Conservation (phyloP, 352 stramenopile genomes). For the Phytophthora gonapodyides region DNA sequence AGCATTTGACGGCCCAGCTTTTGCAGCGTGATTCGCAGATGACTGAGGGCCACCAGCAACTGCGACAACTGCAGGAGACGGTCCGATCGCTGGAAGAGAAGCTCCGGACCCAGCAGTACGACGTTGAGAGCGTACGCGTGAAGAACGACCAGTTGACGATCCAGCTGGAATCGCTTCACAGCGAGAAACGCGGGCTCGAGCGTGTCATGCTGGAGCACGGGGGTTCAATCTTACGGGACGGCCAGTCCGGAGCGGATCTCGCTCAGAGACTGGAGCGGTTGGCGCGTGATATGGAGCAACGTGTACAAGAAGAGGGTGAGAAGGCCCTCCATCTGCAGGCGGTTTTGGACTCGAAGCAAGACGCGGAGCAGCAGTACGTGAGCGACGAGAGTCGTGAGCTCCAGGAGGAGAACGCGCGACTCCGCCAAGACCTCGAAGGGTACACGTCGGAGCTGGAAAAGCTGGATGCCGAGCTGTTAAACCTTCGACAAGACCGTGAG, state of each 20-base stretch:
- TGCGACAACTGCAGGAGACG: constrained; percentile 37
- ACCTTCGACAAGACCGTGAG: constrained; percentile 50
- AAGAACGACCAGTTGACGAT: constrained; percentile 40
- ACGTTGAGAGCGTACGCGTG: constrained; percentile 36
- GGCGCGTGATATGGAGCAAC: constrained; percentile 42
- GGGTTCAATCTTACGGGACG: constrained; percentile 21
- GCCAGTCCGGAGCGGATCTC: constrained; percentile 35
- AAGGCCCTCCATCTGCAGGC: constrained; percentile 50
- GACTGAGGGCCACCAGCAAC: constrained; percentile 46
- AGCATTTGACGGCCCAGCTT: constrained; percentile 44
- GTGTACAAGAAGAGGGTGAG: constrained; percentile 48
- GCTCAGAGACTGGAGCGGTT: constrained; percentile 49
- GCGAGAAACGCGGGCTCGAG: constrained; percentile 49
- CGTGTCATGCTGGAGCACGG: constrained; percentile 24
- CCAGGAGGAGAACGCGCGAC: constrained; percentile 30
- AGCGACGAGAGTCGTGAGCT: constrained; percentile 29
- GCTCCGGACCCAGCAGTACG: constrained; percentile 40
- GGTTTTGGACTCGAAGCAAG: constrained; percentile 37
- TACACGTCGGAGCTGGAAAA: constrained; percentile 31
- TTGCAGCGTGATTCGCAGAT: constrained; percentile 54
- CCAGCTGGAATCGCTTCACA: constrained; percentile 41
- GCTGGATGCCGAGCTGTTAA: constrained; percentile 41
- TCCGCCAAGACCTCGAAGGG: constrained; percentile 35
- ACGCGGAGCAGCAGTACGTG: constrained; percentile 29
- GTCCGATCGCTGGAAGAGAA: constrained; percentile 40